Percentiles rank a stretch among this genome's conserved stretches.
Conservation (phyloP, 306 rosid genomes). For the Sechiopsis laciniata region DNA sequence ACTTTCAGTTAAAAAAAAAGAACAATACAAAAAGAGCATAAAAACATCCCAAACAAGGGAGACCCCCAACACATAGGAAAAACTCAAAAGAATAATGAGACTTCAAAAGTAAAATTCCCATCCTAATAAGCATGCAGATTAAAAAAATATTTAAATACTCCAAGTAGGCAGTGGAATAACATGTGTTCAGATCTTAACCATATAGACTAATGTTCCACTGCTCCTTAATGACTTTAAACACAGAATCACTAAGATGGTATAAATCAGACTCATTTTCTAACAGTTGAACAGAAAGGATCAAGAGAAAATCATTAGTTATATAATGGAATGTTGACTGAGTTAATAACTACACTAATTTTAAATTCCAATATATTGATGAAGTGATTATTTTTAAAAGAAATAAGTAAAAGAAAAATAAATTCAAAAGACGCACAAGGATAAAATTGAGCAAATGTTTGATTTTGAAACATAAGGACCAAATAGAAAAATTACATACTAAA, state of each 20-base stretch:
- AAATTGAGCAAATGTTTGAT: no score
- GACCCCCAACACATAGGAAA: no score
- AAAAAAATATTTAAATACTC: no score
- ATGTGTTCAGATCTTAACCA: neutral
- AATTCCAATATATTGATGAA: no score
- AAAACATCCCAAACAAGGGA: neutral
- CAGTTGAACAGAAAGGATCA: neutral
- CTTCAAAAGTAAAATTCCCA: neutral
- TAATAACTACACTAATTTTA: no score
- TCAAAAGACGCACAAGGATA: no score
- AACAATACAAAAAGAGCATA: neutral
- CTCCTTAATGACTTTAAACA: neutral
- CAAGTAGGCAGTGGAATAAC: neutral
- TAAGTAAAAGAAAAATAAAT: no score
- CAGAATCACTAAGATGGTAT: neutral
- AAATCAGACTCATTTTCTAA: neutral
- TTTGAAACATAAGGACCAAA: no score
- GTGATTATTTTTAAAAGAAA: no score
- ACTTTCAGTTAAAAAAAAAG: neutral
- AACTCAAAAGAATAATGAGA: neutral
- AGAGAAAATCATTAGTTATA: neutral
- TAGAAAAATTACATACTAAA: no score
- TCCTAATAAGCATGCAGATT: no score
- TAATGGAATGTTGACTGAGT: no score
- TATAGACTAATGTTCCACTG: neutral